Evolutionary conservation across 805 yeast genomes (phyloP), one percentile per base, ranked within the genome.

Genomic region (Blastobotrys mokoenaii): DNA sequence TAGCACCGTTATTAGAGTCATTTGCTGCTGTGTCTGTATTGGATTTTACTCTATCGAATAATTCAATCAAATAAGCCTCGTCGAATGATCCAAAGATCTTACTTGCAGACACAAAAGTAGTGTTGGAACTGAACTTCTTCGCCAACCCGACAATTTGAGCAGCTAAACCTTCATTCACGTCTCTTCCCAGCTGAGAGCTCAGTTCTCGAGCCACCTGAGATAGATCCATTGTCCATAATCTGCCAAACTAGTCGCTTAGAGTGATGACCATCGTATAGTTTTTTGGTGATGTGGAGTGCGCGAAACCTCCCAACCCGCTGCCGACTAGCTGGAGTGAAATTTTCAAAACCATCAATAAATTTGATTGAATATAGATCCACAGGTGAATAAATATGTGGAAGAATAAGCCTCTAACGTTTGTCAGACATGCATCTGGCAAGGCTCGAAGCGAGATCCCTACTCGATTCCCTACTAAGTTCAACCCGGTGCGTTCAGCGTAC

Each of bases 401-500:
- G 27, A 22, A 22, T 22, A 22, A 8, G 8, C 27, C 27, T 5
- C 27, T 22, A 8, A 22, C 27, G 27, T 22, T 22, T 22, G 40
- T 34, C 11, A 22, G 41, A 16, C 14, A 16, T 15, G 48, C 45
- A 9, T 35, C 48, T n/a, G 15, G 38, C 15, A 15, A 31, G 18
- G 39, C 38, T 40, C 33, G 48, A 22, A 40, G 33, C 17, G 33
- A 32, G 29, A 42, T 39, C n/a, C 49, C 46, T 20, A 57, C 64
- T 4, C 49, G 66, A 40, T 69, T 71, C 41, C 82, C 84, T 25
- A 70, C 80, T 46, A 70, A 72, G 51, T 84, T 69, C 66, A 82
- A 84, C 61, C 72, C 77, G 7, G 66, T 65, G 35, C 69, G 79
- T 46, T 82, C 90, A 17, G 80, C 86, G 7, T 74, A 72, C 54